phyloP scores from a whole-genome alignment of 192 early-diverging fungal genomes.

The Podila verticillata region DNA sequence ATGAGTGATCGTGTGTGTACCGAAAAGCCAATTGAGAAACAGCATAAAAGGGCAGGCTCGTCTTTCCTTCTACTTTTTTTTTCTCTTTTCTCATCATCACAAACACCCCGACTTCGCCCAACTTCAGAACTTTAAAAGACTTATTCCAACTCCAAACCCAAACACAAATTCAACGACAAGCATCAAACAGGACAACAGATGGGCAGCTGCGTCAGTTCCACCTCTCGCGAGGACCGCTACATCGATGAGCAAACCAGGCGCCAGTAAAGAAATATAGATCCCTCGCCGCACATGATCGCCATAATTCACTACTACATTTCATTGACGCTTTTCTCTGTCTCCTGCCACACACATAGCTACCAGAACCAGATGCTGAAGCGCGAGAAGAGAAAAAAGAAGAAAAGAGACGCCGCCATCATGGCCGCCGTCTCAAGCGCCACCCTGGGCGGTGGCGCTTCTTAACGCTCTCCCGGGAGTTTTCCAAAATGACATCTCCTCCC shows the following conservation, averaged over 20 bases:
- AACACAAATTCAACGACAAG: neutral
- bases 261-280: slow-evolving; percentile 2
- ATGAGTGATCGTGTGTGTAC: too few relatives aligned
- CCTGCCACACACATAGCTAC: too few relatives aligned
- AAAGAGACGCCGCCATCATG: neutral
- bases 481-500: neutral
- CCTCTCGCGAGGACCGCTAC: slow-evolving; percentile 2
- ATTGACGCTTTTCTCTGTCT: neutral
- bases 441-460: too few relatives aligned
- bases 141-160: neutral
- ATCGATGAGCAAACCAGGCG: slow-evolving; percentile 2
- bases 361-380: too few relatives aligned
- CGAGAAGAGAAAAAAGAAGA: neutral
- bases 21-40: too few relatives aligned
- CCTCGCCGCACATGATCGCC: neutral
- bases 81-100: too few relatives aligned
- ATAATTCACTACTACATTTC: neutral
- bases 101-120: too few relatives aligned
- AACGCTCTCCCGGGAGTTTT: neutral
- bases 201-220: slow-evolving; percentile 9
- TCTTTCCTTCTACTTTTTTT: too few relatives aligned
- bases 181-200: neutral
- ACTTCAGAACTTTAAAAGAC: too few relatives aligned
- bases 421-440: neutral
- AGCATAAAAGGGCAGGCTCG: too few relatives aligned